These are phyloP conservation scores for Candida khao-thaluensis DNA, from an alignment of 805 yeast genomes.

Conservation along the genomic window DNA sequence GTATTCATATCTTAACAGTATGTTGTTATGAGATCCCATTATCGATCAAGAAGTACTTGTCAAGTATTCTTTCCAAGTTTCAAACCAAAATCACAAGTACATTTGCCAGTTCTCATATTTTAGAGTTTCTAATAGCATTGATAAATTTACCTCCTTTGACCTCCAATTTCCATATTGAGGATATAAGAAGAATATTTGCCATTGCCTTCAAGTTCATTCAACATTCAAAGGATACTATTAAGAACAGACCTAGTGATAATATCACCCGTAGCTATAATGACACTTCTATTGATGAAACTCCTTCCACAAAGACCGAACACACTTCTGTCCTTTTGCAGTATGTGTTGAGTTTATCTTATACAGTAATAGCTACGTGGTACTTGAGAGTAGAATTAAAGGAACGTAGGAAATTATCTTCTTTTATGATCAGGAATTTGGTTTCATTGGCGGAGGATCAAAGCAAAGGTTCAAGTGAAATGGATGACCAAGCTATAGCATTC, in stretches of 20 bases:
- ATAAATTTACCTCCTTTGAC: slow-evolving; percentile 65
- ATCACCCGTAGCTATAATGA: slow-evolving; percentile 44
- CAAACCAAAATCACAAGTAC: slow-evolving; percentile 74
- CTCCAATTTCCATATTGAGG: slow-evolving; percentile 72
- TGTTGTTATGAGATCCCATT: slow-evolving; percentile 81
- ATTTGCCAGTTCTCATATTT: slow-evolving; percentile 66
- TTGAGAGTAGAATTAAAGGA: slow-evolving; percentile 59
- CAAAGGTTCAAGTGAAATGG: slow-evolving; percentile 33
- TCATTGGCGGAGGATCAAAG: slow-evolving; percentile 19
- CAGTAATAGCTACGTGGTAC: slow-evolving; percentile 70
- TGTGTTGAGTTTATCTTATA: slow-evolving; percentile 60
- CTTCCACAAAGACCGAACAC: slow-evolving; percentile 50
- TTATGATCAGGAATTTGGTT: slow-evolving; percentile 51
- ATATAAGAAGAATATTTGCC: slow-evolving; percentile 76
- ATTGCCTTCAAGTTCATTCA: slow-evolving; percentile 79
- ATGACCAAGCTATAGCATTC: slow-evolving; percentile 59
- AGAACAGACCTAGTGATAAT: slow-evolving; percentile 21
- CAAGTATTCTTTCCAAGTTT: slow-evolving; percentile 67
- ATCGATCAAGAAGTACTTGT: slow-evolving; percentile 65
- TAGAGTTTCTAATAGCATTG: slow-evolving; percentile 70
- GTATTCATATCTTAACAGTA: slow-evolving; percentile 70
- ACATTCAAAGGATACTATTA: slow-evolving; percentile 53
- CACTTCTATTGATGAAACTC: slow-evolving; percentile 50
- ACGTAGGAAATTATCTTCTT: slow-evolving; percentile 60
- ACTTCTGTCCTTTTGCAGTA: slow-evolving; percentile 59